Conservation (phyloP, 306 rosid species). For the Vigna unguiculata region DNA sequence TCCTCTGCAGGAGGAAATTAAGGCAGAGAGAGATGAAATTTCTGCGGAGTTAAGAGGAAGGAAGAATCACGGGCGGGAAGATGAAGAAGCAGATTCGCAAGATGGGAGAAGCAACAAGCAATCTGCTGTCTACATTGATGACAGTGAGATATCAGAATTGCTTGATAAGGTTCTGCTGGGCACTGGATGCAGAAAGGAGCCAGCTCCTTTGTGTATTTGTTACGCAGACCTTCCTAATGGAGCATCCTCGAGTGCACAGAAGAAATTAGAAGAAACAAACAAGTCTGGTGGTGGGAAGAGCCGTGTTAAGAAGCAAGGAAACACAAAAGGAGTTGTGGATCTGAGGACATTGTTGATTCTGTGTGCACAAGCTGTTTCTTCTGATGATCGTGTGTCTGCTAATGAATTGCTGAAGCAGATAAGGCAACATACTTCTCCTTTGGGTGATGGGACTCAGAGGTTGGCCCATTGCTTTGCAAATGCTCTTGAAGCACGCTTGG, state of each 20-base stretch:
- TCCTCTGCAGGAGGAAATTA: conserved; percentile 25
- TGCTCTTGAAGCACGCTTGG: conserved; percentile 72
- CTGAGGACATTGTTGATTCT: conserved; percentile 56
- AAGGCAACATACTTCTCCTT: conserved; percentile 61
- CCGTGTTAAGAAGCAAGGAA: conserved; percentile 48
- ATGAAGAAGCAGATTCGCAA: conserved; percentile 52
- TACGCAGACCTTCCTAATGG: conserved; percentile 34
- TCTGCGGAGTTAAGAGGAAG: conserved; percentile 46
- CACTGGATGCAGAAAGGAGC: conserved; percentile 12
- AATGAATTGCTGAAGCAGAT: conserved; percentile 62
- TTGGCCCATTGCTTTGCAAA: conserved; percentile 69
- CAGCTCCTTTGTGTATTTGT: conserved; percentile 4
- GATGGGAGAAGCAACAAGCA: conserved; percentile 70
- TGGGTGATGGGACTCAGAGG: conserved; percentile 68
- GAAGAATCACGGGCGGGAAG: conserved; percentile 63
- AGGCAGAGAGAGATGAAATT: conserved; percentile 48
- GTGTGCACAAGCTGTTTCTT: conserved; percentile 71
- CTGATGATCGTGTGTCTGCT: conserved; percentile 58
- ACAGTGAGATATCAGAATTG: conserved; percentile 60
- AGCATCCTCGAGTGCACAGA: neutral
- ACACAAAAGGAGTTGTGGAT: conserved; percentile 58
- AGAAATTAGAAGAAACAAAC: conserved; percentile 43
- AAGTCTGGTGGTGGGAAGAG: conserved; percentile 48
- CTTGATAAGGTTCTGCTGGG: conserved; percentile 62
- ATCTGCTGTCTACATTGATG: conserved; percentile 58